Conservation (phyloP, 1,284 basidiomycete species). For the Fomitopsis pinicola region DNA sequence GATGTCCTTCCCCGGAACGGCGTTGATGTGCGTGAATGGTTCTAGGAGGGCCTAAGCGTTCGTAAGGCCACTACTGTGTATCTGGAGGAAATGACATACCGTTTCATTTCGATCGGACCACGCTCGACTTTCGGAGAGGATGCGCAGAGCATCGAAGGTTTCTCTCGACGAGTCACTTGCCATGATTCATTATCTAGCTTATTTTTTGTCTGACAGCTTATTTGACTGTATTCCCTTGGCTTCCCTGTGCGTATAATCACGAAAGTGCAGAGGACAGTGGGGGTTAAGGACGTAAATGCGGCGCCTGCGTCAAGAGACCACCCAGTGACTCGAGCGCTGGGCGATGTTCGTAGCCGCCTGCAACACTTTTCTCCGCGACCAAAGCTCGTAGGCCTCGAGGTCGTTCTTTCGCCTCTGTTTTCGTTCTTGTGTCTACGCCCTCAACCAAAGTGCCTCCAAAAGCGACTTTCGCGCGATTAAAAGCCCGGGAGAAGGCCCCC, state of each 20-base stretch:
- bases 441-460: constrained; percentile 2
- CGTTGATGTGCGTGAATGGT: constrained; percentile 84
- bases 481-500: constrained; percentile 16
- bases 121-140: constrained; percentile 12
- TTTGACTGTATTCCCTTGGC: too few species aligned
- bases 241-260: too few species aligned
- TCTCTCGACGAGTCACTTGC: background rate
- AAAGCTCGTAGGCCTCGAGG: too few species aligned
- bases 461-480: constrained; percentile 18
- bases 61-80: background rate
- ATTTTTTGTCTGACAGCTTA: too few species aligned
- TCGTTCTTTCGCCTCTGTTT: too few species aligned
- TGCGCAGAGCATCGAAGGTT: constrained; percentile 12
- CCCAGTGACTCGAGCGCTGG: too few species aligned
- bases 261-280: too few species aligned
- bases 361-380: too few species aligned
- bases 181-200: too few species aligned
- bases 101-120: constrained; percentile 22
- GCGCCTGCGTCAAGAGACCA: too few species aligned
- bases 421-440: background rate
- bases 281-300: too few species aligned
- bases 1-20: constrained; percentile 92
- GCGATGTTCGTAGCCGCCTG: too few species aligned
- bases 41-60: constrained; percentile 67
- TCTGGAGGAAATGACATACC: constrained; percentile 6